phyloP scores from a whole-genome alignment of 1,139 yeast species.

The Hansenula sp. region DNA sequence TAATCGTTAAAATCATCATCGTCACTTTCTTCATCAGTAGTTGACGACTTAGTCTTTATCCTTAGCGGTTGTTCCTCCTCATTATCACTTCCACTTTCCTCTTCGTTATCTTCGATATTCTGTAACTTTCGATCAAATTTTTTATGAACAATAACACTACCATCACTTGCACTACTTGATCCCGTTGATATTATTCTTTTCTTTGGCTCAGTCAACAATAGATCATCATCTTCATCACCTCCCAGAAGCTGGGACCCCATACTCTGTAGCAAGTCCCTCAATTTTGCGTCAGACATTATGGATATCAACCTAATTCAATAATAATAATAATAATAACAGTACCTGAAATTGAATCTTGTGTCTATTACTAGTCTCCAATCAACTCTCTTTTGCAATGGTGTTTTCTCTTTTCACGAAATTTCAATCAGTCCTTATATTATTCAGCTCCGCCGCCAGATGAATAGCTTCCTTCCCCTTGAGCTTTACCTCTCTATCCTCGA shows the following conservation, averaged over 20 bases:
- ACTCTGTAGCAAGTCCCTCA: slow-evolving; percentile 13
- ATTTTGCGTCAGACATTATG: slow-evolving; percentile 15
- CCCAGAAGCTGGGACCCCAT: slow-evolving; percentile 14
- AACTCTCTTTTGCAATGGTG: too few relatives aligned
- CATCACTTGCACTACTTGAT: slow-evolving; percentile 10
- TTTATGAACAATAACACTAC: slow-evolving; percentile 15
- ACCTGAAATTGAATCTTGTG: too few relatives aligned
- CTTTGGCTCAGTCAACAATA: slow-evolving; percentile 14
- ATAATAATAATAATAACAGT: too few relatives aligned
- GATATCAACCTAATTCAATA: not conserved
- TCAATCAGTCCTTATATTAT: too few relatives aligned
- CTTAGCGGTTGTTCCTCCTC: slow-evolving; percentile 10
- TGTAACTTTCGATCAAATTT: slow-evolving; percentile 2
- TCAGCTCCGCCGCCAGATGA: too few relatives aligned
- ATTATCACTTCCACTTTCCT: not conserved
- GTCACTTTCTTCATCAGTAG: slow-evolving; percentile 5
- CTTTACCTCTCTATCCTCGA: too few relatives aligned
- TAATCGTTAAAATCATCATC: slow-evolving; percentile 29
- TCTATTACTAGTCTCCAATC: too few relatives aligned
- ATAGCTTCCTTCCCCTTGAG: too few relatives aligned
- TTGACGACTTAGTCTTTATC: slow-evolving; percentile 11
- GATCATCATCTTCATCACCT: slow-evolving; percentile 9
- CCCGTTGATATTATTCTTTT: slow-evolving; percentile 16
- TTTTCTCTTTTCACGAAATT: too few relatives aligned
- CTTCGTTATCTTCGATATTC: not conserved